Evolutionary conservation across 2,329 filamentous ascomycete species (phyloP), one percentile per base, ranked within the genome.

Genomic region (Sarocladium strictum): DNA sequence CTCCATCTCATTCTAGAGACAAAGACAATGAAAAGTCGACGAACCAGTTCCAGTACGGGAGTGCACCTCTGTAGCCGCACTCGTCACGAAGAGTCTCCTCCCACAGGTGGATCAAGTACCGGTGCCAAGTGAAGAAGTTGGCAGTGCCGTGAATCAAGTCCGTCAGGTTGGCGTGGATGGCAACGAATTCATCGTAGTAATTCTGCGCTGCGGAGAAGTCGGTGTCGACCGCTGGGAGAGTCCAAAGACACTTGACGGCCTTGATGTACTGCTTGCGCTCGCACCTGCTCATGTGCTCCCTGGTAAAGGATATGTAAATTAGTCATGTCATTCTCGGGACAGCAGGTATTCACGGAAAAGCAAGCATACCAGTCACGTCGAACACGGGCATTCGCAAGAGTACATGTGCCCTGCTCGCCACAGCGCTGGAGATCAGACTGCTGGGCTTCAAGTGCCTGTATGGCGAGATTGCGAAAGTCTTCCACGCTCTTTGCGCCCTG

Each of bases 11-110:
- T 40, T 23, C 15, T 7, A 24, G 40, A 43, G 7, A 12, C 11
- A 3, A 43, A 43, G 15, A 24, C 6, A 43, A n/a, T n/a, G 11
- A 24, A 17, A 17, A 9, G 26, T 15, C 40, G 63, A 58, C 45
- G 15, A 63, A 61, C 70, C 69, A 73, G 55, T 70, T 64, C 65
- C 69, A 70, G 59, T 72, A 73, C 57, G 59, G 59, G 14, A 61
- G 47, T 3, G 53, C 43, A 3, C 59, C 59, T 33, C 56, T 55
- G 26, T 58, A 61, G 26, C 50, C 56, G 11, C 59, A 61, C 21
- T 59, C 56, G 1, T 54, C 45, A 0, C 58, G 53, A 5, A 61
- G 40, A n/a, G 54, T 56, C 4, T 57, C 41, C 37, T 61, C 59
- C 3, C 57, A 61, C 2, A 49, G 52, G 0, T 32, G 38, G 0